Base-by-base conservation (phyloP, 1,284 basidiomycete genomes). In the Stygiomarasmius scandens region DNA sequence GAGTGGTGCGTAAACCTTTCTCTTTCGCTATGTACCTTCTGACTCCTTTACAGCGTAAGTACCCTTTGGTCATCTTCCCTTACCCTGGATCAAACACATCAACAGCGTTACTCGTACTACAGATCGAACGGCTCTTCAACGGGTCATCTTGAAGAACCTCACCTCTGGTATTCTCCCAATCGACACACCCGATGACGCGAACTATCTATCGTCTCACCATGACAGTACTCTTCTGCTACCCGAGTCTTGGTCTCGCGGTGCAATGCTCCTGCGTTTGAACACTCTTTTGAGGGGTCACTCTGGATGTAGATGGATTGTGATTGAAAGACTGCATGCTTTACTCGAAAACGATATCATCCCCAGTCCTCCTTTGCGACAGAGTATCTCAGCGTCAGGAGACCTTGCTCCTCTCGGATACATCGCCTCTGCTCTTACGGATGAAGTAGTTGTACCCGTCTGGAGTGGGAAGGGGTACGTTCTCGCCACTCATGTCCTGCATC, bases 241-340 rank as follows among this genome's bases (percentile, higher is more conserved):
- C 14, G 34, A 52, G 38, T 23, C 23, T 14, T 52, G 50, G 50
- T 22, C 41, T 24, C 50, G 51, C 19, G 57, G 57, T 14, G 53
- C 57, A 12, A 58, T 58, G 29, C n/a, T 55, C 9, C 14, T 58
- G 14, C 46, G 57, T 11, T n/a, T 55, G 11, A 58, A 58, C 34
- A 48, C 57, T n/a, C 41, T 58, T 20, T 44, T 58, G 12, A 27
- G 54, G 25, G 57, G 46, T 20, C 57, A 58, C 19, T 58, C 57
- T 14, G 57, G 57, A 2, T 27, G 34, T 16, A 45, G 57, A 22
- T 55, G 52, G 53, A 43, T 29, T 29, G 24, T 58, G 8, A 55
- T 58, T 19, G 57, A 49, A 8, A 55, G 34, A 9, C 25, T 58
- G 27, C n/a, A 32, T 10, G 53, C 24, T 43, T 43, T 58, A 8